Evolutionary conservation across 2,329 filamentous ascomycete genomes (phyloP).

Genomic region (Aspergillus sp.): DNA sequence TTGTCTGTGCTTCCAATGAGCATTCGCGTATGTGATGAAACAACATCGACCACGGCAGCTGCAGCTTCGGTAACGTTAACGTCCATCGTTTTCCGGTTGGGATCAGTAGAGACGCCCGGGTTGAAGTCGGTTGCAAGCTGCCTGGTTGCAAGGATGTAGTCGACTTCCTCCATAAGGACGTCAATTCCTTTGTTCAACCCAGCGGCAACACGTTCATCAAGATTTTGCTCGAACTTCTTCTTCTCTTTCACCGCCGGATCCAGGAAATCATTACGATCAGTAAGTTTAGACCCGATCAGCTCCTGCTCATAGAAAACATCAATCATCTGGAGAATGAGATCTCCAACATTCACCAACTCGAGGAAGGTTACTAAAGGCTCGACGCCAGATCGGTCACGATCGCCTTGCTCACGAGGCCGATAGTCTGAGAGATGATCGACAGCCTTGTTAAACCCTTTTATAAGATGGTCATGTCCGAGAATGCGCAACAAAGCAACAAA

Average conservation of each 20-base stretch:
- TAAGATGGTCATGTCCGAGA: conserved; percentile 82
- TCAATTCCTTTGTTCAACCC: conserved; percentile 97
- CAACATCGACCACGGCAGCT: conserved; percentile 75
- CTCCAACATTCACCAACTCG: conserved; percentile 95
- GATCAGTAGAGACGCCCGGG: conserved; percentile 52
- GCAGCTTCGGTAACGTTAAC: conserved; percentile 76
- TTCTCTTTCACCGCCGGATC: conserved; percentile 90
- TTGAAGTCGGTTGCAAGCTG: conserved; percentile 90
- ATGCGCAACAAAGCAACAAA: conserved; percentile 83
- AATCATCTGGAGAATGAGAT: conserved; percentile 97
- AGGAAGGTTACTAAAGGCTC: conserved; percentile 93
- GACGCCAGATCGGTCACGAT: conserved; percentile 69
- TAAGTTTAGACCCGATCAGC: conserved; percentile 75
- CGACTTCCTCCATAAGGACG: conserved; percentile 96
- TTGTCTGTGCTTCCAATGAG: conserved; percentile 94
- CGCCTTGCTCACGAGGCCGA: conserved; percentile 72
- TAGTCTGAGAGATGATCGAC: conserved; percentile 89
- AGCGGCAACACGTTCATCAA: conserved; percentile 93
- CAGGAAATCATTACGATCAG: conserved; percentile 91
- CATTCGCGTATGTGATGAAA: conserved; percentile 88
- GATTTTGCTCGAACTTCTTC: conserved; percentile 98
- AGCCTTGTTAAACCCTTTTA: conserved; percentile 89
- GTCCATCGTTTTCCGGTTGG: conserved; percentile 35
- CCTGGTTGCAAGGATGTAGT: conserved; percentile 87
- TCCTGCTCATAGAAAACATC: conserved; percentile 99